phyloP scores from a whole-genome alignment of 306 rosid genomes.

The Fragaria nilgerrensis region DNA sequence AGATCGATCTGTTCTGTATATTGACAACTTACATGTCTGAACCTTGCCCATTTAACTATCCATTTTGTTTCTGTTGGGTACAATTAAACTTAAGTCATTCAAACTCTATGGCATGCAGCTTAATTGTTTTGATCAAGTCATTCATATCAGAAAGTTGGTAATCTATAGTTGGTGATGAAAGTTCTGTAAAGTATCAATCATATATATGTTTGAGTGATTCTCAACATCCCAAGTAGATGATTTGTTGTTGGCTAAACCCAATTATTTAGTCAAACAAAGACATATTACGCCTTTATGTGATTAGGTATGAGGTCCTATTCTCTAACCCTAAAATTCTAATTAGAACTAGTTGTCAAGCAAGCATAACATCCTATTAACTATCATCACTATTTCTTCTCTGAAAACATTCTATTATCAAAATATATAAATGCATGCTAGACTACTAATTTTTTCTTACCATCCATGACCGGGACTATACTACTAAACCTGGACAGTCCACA shows the following conservation, averaged over 20 bases:
- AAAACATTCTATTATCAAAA: not conserved
- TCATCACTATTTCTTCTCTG: not conserved
- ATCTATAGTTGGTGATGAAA: not conserved
- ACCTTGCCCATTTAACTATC: not conserved
- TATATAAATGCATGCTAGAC: not conserved
- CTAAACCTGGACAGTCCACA: not conserved
- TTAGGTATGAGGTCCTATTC: conserved; percentile 13
- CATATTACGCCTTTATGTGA: conserved; percentile 9
- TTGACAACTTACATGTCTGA: too few relatives aligned
- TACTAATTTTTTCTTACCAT: not conserved
- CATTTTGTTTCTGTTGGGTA: not conserved
- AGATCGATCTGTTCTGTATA: too few relatives aligned
- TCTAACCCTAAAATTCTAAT: not conserved
- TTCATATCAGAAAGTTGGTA: not conserved
- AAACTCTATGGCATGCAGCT: not conserved
- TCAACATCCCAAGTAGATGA: conserved; percentile 6
- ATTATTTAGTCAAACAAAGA: conserved; percentile 10
- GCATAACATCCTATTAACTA: conserved; percentile 15
- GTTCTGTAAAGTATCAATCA: not conserved
- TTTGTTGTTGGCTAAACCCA: conserved; percentile 12
- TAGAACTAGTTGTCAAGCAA: conserved; percentile 1
- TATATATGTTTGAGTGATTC: conserved; percentile 1
- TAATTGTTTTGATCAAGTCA: not conserved
- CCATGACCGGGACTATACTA: not conserved
- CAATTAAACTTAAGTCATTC: not conserved